Conservation (phyloP, 1,139 yeast species). For the Maudiozyma humilis region DNA sequence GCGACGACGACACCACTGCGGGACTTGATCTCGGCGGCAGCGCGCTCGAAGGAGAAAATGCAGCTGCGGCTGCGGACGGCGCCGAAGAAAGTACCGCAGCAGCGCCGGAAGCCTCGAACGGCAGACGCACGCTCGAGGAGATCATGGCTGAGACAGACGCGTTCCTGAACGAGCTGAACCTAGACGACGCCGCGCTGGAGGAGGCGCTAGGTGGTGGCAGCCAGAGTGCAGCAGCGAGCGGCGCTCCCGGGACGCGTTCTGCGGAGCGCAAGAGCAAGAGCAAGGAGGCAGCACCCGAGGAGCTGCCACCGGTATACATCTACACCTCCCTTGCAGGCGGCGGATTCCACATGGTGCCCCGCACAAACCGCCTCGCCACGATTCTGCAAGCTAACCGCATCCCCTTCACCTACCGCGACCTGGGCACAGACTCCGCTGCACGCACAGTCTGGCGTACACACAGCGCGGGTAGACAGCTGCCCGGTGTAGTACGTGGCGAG, state of each 20-base stretch:
- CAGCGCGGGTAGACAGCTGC: slow-evolving; percentile 65
- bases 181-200: slow-evolving; percentile 24
- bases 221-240: not conserved
- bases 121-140: slow-evolving; percentile 10
- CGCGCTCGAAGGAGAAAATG: not conserved
- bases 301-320: slow-evolving; percentile 56
- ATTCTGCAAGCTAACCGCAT: slow-evolving; percentile 71
- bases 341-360: slow-evolving; percentile 73
- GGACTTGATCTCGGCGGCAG: too few relatives aligned
- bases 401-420: slow-evolving; percentile 55
- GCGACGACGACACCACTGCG: too few relatives aligned
- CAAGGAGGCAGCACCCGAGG: slow-evolving; percentile 21
- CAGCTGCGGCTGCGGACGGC: not conserved
- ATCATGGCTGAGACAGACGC: slow-evolving; percentile 24
- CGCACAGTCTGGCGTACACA: slow-evolving; percentile 78
- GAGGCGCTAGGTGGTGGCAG: slow-evolving; percentile 18
- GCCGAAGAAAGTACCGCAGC: not conserved
- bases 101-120: not conserved
- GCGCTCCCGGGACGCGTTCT: not conserved
- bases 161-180: slow-evolving; percentile 19
- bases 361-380: slow-evolving; percentile 70
- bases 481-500: slow-evolving; percentile 86
- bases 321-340: slow-evolving; percentile 85
- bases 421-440: slow-evolving; percentile 85
- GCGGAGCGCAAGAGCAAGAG: slow-evolving; percentile 9